These are phyloP conservation scores for Cystofilobasidium bisporidii DNA, from an alignment of 768 basidiomycete species.

Conservation along the genomic window DNA sequence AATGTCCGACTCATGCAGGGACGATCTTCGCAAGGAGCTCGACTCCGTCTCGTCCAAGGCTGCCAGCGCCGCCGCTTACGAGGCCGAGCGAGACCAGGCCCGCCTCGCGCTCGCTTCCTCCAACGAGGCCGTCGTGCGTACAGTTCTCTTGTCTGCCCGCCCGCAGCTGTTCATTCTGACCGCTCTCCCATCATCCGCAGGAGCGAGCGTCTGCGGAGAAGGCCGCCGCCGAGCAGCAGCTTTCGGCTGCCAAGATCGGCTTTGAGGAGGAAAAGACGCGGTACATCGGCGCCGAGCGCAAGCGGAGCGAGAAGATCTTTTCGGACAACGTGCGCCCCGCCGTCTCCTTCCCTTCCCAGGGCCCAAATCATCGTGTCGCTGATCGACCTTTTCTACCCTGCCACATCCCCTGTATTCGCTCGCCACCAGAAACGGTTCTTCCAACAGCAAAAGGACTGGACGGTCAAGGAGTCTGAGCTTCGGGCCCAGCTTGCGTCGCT, in stretches of 20 bases:
- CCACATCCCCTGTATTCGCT: background rate
- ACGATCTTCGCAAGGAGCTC: slow-evolving; percentile 62
- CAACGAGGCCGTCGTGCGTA: background rate
- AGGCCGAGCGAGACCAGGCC: slow-evolving; percentile 9
- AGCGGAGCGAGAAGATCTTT: slow-evolving; percentile 13
- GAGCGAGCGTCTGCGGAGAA: background rate
- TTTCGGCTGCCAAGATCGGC: background rate
- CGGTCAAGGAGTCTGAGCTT: background rate
- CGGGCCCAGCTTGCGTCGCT: background rate
- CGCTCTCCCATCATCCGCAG: background rate
- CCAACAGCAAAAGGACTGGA: slow-evolving; percentile 4
- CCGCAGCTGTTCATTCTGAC: background rate
- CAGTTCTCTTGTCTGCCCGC: background rate
- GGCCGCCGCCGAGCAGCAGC: background rate
- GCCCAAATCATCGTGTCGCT: no score
- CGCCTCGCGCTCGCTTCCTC: background rate
- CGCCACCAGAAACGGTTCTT: background rate
- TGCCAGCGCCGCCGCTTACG: background rate
- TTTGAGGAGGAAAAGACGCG: slow-evolving; percentile 17
- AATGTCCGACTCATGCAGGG: slow-evolving; percentile 45
- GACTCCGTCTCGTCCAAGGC: slow-evolving; percentile 34
- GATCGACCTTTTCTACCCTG: background rate
- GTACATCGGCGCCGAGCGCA: slow-evolving; percentile 4
- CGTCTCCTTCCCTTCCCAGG: no score
- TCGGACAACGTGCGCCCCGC: slow-evolving; percentile 3